A percentile compares a stretch with the other conserved stretches of the same genome.
These are phyloP conservation scores for Phytophthora pini DNA, from an alignment of 352 stramenopile species.

Conservation along the genomic window DNA sequence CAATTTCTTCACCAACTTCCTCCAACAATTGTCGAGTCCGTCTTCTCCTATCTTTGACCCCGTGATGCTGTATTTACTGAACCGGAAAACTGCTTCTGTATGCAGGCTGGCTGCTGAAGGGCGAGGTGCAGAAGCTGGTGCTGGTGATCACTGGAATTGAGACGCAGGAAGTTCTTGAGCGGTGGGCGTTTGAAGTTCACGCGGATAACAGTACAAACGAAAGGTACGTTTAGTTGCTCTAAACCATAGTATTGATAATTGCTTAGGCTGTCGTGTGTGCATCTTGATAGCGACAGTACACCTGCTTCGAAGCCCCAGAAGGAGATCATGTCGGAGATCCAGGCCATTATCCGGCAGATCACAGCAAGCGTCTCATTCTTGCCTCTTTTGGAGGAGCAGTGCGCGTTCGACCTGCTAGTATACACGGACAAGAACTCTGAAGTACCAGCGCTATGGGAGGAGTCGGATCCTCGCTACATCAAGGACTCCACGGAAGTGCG, in stretches of 20 bases:
- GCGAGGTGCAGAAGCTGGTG: conserved; percentile 97
- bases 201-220: conserved; percentile 54
- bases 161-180: conserved; percentile 96
- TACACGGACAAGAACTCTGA: conserved; percentile 98
- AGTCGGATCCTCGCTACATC: conserved; percentile 98
- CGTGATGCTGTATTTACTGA: conserved; percentile 4
- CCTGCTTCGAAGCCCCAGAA: conserved; percentile 79
- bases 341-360: conserved; percentile 99
- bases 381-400: conserved; percentile 97
- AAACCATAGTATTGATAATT: not conserved
- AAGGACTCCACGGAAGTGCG: conserved; percentile 98
- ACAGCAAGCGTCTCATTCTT: conserved; percentile 99
- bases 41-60: conserved; percentile 2
- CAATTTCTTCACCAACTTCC: conserved; percentile 95
- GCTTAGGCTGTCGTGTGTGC: not conserved
- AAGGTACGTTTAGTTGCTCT: conserved; percentile 34
- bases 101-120: conserved; percentile 94
- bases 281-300: conserved; percentile 26
- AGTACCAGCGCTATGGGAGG: conserved; percentile 97
- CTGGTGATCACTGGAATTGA: conserved; percentile 98
- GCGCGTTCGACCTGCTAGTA: conserved; percentile 98
- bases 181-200: conserved; percentile 98
- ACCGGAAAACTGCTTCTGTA: not conserved
- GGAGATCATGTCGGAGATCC: conserved; percentile 98
- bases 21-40: conserved; percentile 89